Evolutionary conservation across 495 filamentous ascomycete genomes (phyloP).

Genomic region (Neurospora tetrasperma): DNA sequence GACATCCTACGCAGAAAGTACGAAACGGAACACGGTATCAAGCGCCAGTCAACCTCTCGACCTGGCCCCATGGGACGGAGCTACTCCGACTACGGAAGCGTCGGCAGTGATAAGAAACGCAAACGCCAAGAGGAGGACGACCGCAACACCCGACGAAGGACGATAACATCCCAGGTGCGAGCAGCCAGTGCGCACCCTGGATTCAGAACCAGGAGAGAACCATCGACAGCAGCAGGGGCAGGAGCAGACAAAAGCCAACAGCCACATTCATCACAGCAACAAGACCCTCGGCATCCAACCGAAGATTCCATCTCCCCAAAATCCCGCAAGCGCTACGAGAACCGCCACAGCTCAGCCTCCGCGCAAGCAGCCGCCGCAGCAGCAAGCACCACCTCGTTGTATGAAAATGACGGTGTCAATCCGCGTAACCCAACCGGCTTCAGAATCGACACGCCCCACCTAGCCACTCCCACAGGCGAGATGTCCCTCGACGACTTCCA

Average conservation of each 20-base stretch:
- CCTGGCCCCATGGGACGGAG: constrained; percentile 5
- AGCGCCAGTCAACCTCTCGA: not conserved
- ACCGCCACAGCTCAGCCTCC: not conserved
- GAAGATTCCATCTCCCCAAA: constrained; percentile 32
- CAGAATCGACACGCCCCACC: constrained; percentile 18
- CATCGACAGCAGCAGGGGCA: not conserved
- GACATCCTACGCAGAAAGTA: constrained; percentile 5
- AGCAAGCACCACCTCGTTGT: not conserved
- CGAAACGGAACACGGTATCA: constrained; percentile 8
- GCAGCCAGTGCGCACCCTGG: not conserved
- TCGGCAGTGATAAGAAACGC: constrained; percentile 31
- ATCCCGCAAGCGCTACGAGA: not conserved
- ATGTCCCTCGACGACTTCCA: constrained; percentile 27
- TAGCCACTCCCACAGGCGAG: constrained; percentile 29
- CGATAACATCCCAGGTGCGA: constrained; percentile 4
- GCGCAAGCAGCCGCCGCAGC: not conserved
- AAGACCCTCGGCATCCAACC: not conserved
- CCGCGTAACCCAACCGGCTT: not conserved
- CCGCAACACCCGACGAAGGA: constrained; percentile 1
- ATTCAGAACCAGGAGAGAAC: constrained; percentile 2
- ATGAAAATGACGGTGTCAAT: not conserved
- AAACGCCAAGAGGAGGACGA: constrained; percentile 22
- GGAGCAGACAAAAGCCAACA: not conserved
- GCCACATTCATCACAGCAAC: not conserved
- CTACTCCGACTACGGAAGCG: constrained; percentile 8